A percentile compares a stretch with the other conserved stretches of the same genome.
phyloP scores from a whole-genome alignment of 345 rosid species.

The Euphorbia tirucalli region DNA sequence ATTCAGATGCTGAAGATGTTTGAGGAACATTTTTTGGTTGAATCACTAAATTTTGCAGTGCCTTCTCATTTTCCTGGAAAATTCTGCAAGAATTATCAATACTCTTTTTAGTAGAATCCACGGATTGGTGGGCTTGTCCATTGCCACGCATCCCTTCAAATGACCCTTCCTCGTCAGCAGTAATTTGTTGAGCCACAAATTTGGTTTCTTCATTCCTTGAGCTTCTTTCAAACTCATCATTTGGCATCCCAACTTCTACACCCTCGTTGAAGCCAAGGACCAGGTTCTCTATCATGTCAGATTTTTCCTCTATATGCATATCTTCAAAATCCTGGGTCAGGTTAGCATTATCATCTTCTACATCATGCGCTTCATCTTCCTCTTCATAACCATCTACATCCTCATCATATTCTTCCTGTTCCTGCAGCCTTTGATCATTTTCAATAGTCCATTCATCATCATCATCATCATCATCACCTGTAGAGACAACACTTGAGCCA shows the following conservation, averaged over 20 bases:
- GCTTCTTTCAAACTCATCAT: slow-evolving; percentile 66
- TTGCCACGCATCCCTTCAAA: slow-evolving; percentile 35
- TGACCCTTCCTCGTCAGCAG: slow-evolving; percentile 45
- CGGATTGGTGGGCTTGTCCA: slow-evolving; percentile 39
- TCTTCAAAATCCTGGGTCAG: slow-evolving; percentile 54
- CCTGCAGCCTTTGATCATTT: slow-evolving; percentile 59
- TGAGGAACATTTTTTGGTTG: slow-evolving; percentile 39
- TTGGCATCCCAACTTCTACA: slow-evolving; percentile 77
- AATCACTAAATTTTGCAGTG: slow-evolving; percentile 44
- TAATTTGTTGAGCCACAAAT: slow-evolving; percentile 38
- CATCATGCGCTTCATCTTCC: slow-evolving; percentile 76
- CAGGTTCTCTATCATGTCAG: slow-evolving; percentile 47
- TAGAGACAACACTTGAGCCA: slow-evolving; percentile 52
- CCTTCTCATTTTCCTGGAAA: slow-evolving; percentile 55
- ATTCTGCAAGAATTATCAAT: slow-evolving; percentile 42
- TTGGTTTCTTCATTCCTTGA: slow-evolving; percentile 46
- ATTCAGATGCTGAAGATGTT: slow-evolving; percentile 37
- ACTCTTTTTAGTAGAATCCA: slow-evolving; percentile 40
- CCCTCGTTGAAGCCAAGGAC: slow-evolving; percentile 91
- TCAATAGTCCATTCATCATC: slow-evolving; percentile 88
- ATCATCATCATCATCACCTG: slow-evolving; percentile 83
- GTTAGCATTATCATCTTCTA: slow-evolving; percentile 60
- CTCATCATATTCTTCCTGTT: slow-evolving; percentile 95
- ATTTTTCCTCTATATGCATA: slow-evolving; percentile 57
- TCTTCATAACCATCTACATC: slow-evolving; percentile 86